Evolutionary conservation across 306 rosid species (phyloP), one percentile per base, ranked within the genome.

Genomic region (Dryas alaskensis): DNA sequence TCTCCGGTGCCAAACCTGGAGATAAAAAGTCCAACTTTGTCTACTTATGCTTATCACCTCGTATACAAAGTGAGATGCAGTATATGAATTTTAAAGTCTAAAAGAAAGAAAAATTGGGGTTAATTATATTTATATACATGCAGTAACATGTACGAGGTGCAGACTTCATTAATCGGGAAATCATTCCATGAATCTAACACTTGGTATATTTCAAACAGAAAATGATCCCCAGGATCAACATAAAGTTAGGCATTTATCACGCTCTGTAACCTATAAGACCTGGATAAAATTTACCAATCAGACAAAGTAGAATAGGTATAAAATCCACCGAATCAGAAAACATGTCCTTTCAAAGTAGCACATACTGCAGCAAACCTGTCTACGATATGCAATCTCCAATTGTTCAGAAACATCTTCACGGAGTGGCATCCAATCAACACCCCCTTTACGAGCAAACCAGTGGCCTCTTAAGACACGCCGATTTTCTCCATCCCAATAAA

Each of bases 361-460:
- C 12, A 57, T 81, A 65, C 55, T 17, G 61, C 42, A 40, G 64
- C 83, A 57, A 68, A 94, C 99, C 99, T 84, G 92, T 59, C 79
- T 79, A 70, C 85, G 83, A 75, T 95, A 95, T 27, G 90, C 96
- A 86, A 88, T 79, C 86, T 95, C 99, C 55, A 95, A 84, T 59
- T 95, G 98, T 81, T 95, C 99, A 42, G 98, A 84, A 60, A 95
- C 86, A 68, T 95, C 98, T 80, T 95, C 99, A 10, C 99, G 98
- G 73, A 95, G 81, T 31, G 99, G 99, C 69, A 92, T 85, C 99
- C 99, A 95, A 77, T 92, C 98, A 16, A 89, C 88, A 16, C 98
- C 98, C 69, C 96, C 99, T 82, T 95, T 92, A 82, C 86, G 87
- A 60, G 99, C 97, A 84, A 92, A 95, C 99, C 99, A 95, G 77